Conservation (phyloP, 148 eudicot genomes). For the Cornus florida region DNA sequence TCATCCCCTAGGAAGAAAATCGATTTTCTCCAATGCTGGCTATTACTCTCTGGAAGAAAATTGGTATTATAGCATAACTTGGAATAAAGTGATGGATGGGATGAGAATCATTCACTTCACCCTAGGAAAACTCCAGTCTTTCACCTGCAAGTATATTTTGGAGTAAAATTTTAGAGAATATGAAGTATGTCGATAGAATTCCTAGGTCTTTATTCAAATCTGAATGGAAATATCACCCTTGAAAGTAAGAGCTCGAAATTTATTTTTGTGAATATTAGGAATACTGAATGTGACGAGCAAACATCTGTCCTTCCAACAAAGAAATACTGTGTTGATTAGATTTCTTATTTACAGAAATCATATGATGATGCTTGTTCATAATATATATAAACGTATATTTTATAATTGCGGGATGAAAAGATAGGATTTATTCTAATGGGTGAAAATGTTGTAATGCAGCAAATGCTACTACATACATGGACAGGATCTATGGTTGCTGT, state of each 20-base stretch:
- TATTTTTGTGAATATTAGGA: neutral
- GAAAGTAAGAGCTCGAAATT: no score
- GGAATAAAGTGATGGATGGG: no score
- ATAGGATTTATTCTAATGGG: neutral
- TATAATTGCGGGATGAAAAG: neutral
- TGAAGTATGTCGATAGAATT: neutral
- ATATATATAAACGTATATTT: neutral
- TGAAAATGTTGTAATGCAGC: neutral
- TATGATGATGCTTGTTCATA: neutral
- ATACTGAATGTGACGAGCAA: neutral
- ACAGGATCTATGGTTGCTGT: neutral
- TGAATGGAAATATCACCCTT: no score
- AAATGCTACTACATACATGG: neutral
- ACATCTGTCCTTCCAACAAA: neutral
- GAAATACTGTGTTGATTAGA: neutral
- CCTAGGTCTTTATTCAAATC: neutral
- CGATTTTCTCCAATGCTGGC: no score
- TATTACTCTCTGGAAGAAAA: no score
- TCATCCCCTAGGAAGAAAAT: no score
- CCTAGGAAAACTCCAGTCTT: no score
- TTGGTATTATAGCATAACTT: no score
- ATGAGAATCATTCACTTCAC: no score
- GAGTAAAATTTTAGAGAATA: neutral
- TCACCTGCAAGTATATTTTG: neutral
- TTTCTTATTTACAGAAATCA: neutral